Evolutionary conservation across 2,329 filamentous ascomycete genomes (phyloP).

Genomic region (Colletotrichum lini): DNA sequence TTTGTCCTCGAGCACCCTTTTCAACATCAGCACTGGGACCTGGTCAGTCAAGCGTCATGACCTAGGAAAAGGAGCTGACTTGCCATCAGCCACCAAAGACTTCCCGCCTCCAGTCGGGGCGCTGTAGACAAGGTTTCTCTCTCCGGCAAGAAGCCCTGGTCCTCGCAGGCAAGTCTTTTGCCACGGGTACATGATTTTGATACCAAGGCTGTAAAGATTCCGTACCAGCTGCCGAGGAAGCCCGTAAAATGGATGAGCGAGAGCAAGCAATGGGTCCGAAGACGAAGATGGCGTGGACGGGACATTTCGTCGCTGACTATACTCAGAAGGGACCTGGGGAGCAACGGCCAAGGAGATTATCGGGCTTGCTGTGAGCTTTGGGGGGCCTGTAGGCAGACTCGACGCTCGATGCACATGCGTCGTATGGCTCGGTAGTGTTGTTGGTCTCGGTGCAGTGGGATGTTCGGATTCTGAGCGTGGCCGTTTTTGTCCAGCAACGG

Average conservation of each 20-base stretch:
- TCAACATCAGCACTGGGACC: conserved; percentile 76
- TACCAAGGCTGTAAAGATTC: conserved; percentile 78
- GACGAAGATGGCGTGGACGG: conserved; percentile 68
- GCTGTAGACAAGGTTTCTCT: conserved; percentile 82
- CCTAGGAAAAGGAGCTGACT: conserved; percentile 41
- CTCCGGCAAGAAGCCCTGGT: conserved; percentile 74
- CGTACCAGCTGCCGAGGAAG: conserved; percentile 72
- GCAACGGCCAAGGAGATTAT: conserved; percentile 57
- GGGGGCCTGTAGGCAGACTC: conserved; percentile 50
- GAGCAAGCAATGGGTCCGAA: conserved; percentile 69
- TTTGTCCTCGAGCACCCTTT: conserved; percentile 74
- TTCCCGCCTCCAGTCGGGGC: conserved; percentile 86
- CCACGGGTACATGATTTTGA: conserved; percentile 83
- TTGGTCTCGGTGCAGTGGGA: conserved; percentile 19
- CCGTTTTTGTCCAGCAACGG: conserved; percentile 66
- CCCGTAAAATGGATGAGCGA: conserved; percentile 75
- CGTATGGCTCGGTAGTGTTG: conserved; percentile 16
- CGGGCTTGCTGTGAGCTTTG: conserved; percentile 58
- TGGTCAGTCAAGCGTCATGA: conserved; percentile 27
- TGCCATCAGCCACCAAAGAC: conserved; percentile 77
- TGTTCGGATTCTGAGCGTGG: conserved; percentile 34
- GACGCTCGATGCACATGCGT: conserved; percentile 53
- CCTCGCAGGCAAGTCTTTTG: conserved; percentile 81
- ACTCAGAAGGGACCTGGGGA: conserved; percentile 60
- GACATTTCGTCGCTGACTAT: conserved; percentile 68